Percentiles rank a stretch among this genome's conserved stretches.
Conservation (phyloP, 2,329 filamentous ascomycete genomes). For the Ophiostoma pallidulum region DNA sequence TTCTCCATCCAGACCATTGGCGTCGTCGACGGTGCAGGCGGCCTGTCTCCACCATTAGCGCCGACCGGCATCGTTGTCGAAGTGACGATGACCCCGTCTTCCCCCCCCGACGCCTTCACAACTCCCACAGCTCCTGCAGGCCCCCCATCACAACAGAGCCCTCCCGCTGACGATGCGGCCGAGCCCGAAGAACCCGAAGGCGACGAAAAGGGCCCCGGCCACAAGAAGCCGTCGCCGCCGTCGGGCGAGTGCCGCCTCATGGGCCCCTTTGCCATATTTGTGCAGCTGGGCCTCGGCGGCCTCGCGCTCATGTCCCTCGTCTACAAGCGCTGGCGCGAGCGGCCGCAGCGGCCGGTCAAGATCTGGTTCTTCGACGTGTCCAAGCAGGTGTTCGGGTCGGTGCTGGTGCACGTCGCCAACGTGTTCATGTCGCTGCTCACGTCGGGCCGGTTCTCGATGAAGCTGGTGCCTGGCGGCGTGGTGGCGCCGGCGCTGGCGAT, state of each 20-base stretch:
- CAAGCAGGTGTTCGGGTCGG: slow-evolving; percentile 92
- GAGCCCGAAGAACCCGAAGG: not conserved
- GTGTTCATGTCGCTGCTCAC: slow-evolving; percentile 95
- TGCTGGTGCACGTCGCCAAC: slow-evolving; percentile 85
- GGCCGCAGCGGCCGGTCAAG: slow-evolving; percentile 83
- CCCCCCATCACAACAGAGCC: not conserved
- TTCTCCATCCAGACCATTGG: slow-evolving; percentile 15
- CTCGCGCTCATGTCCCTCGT: slow-evolving; percentile 80
- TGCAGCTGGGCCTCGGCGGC: slow-evolving; percentile 77
- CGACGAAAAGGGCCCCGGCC: slow-evolving; percentile 5
- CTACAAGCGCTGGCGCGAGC: slow-evolving; percentile 86
- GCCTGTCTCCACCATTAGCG: not conserved
- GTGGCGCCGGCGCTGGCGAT: slow-evolving; percentile 23
- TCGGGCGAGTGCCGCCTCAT: slow-evolving; percentile 77
- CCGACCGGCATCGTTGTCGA: slow-evolving; percentile 5
- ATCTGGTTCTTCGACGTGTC: slow-evolving; percentile 98
- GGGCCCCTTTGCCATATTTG: slow-evolving; percentile 80
- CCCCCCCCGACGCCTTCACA: too few species aligned
- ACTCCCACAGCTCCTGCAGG: not conserved
- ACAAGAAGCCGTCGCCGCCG: slow-evolving; percentile 27
- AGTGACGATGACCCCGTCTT: slow-evolving; percentile 17
- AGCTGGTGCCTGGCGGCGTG: slow-evolving; percentile 38
- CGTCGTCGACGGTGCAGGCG: not conserved
- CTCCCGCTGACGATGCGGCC: not conserved
- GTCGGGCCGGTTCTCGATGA: slow-evolving; percentile 68